Conservation (phyloP, 345 rosid genomes). For the Populus pruinosa region DNA sequence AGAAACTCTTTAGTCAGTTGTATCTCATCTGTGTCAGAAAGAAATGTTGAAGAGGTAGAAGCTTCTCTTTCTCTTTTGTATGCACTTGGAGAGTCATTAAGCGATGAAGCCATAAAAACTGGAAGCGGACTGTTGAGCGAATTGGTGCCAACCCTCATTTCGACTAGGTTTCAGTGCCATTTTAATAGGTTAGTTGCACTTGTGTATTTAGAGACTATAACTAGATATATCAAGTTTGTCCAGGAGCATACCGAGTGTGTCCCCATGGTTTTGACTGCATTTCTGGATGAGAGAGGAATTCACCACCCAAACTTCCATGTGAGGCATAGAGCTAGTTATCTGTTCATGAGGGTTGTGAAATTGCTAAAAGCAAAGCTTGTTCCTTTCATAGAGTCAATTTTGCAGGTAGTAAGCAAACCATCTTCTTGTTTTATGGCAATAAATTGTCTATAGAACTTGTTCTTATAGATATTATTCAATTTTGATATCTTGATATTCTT, state of each 20-base stretch:
- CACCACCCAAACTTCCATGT: slow-evolving; percentile 78
- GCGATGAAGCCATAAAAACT: slow-evolving; percentile 66
- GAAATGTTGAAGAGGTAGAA: slow-evolving; percentile 89
- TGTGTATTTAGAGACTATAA: slow-evolving; percentile 71
- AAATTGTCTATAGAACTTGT: background rate
- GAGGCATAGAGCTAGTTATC: slow-evolving; percentile 82
- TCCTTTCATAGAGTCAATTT: slow-evolving; percentile 74
- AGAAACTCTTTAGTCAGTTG: slow-evolving; percentile 65
- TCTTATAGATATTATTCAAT: background rate
- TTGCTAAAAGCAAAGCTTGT: slow-evolving; percentile 80
- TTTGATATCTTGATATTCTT: slow-evolving; percentile 11
- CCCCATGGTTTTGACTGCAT: slow-evolving; percentile 71
- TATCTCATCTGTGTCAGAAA: slow-evolving; percentile 53
- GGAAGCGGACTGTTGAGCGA: slow-evolving; percentile 67
- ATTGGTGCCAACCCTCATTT: slow-evolving; percentile 70
- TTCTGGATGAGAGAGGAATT: slow-evolving; percentile 95
- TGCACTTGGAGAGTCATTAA: slow-evolving; percentile 82
- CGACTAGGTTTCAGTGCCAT: slow-evolving; percentile 77
- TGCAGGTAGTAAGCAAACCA: slow-evolving; percentile 52
- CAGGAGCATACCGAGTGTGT: slow-evolving; percentile 65
- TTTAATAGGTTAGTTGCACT: slow-evolving; percentile 84
- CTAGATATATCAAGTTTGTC: slow-evolving; percentile 80
- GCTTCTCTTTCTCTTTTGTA: slow-evolving; percentile 90
- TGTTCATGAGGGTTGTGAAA: slow-evolving; percentile 89
- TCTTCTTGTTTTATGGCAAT: background rate